These are phyloP conservation scores for Eremothecium gossypii DNA, from an alignment of 1,139 yeast genomes.

Conservation along the genomic window DNA sequence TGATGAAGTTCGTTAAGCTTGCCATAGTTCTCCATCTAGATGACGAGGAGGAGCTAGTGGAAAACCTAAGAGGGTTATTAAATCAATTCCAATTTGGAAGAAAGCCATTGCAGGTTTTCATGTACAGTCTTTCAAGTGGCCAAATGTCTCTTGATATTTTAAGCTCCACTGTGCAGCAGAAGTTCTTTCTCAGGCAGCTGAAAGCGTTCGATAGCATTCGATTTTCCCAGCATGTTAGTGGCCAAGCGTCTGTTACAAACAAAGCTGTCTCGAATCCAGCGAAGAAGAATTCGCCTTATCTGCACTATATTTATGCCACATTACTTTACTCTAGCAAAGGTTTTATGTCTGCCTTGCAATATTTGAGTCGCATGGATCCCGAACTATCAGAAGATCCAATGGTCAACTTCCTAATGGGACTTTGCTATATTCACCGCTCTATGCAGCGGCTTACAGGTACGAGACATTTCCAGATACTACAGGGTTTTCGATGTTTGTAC, in stretches of 20 bases:
- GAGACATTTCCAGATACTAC: slow-evolving; percentile 78
- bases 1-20: slow-evolving; percentile 55
- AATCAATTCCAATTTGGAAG: slow-evolving; percentile 68
- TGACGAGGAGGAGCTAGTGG: slow-evolving; percentile 45
- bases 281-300: slow-evolving; percentile 53
- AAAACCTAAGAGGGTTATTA: slow-evolving; percentile 52
- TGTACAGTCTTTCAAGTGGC: slow-evolving; percentile 39
- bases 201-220: slow-evolving; percentile 76
- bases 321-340: slow-evolving; percentile 76
- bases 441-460: slow-evolving; percentile 83
- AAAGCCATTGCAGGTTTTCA: slow-evolving; percentile 54
- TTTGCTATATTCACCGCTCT: slow-evolving; percentile 83
- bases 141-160: slow-evolving; percentile 57
- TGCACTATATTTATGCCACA: slow-evolving; percentile 70
- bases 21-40: slow-evolving; percentile 52
- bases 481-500: slow-evolving; percentile 69
- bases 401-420: slow-evolving; percentile 62
- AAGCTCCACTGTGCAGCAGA: slow-evolving; percentile 76
- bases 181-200: slow-evolving; percentile 77
- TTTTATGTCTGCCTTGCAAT: slow-evolving; percentile 68
- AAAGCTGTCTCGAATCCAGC: slow-evolving; percentile 34
- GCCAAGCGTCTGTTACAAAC: slow-evolving; percentile 66
- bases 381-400: slow-evolving; percentile 67
- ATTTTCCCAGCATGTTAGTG: slow-evolving; percentile 46
- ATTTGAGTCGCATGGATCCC: slow-evolving; percentile 53